Evolutionary conservation across 192 early-diverging fungal species (phyloP).

Genomic region (Paraglomus brasilianum): DNA sequence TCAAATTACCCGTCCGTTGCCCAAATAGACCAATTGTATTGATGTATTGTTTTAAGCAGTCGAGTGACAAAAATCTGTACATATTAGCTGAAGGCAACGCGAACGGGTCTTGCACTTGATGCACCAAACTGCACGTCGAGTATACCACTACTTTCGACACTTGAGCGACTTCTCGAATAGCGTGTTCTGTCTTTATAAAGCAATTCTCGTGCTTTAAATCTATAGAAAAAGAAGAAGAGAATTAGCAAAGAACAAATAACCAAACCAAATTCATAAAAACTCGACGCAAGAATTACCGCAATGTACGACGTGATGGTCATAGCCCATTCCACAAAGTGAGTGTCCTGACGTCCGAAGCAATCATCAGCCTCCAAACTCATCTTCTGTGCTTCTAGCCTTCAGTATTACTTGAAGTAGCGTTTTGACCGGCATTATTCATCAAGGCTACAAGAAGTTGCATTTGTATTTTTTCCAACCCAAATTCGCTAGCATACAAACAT

Average conservation of each 20-base stretch:
- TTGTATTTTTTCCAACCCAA: slow-evolving; percentile 61
- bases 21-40: slow-evolving; percentile 80
- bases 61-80: slow-evolving; percentile 88
- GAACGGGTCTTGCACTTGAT: slow-evolving; percentile 51
- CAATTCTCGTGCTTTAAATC: too few species aligned
- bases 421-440: slow-evolving; percentile 42
- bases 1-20: slow-evolving; percentile 82
- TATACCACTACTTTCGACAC: neutral
- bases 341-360: slow-evolving; percentile 90
- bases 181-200: too few species aligned
- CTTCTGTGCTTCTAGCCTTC: slow-evolving; percentile 69
- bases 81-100: slow-evolving; percentile 91
- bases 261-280: too few species aligned
- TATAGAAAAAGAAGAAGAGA: too few species aligned
- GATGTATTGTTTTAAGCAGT: slow-evolving; percentile 77
- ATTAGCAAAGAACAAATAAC: too few species aligned
- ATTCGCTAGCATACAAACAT: slow-evolving; percentile 63
- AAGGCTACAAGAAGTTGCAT: slow-evolving; percentile 62
- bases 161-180: slow-evolving; percentile 3
- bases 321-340: slow-evolving; percentile 81
- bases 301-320: too few species aligned
- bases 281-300: too few species aligned
- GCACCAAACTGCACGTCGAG: slow-evolving; percentile 8
- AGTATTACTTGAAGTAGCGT: slow-evolving; percentile 33
- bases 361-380: slow-evolving; percentile 82